A percentile compares a stretch with the other conserved stretches of the same genome.
Conservation (phyloP, 169 alveolate genomes). For the Plasmodium billcollinsi region DNA sequence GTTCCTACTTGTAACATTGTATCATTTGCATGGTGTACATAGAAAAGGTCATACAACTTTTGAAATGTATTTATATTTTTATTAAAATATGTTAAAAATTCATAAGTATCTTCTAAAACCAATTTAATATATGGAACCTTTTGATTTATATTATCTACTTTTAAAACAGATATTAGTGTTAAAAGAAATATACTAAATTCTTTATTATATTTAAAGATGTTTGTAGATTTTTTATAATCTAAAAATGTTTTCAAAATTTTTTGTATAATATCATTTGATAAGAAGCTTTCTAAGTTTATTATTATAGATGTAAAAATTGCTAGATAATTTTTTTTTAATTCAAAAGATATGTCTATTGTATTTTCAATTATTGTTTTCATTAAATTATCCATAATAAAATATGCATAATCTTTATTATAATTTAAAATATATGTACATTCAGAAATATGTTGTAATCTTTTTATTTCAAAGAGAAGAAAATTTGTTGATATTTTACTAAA, state of each 20-base stretch:
- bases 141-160: neutral
- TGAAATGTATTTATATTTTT: constrained; percentile 3
- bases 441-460: constrained; percentile 49
- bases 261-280: constrained; percentile 40
- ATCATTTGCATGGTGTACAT: neutral
- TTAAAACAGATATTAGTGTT: constrained; percentile 22
- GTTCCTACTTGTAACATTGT: too few species aligned
- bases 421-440: constrained; percentile 42
- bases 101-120: constrained; percentile 12
- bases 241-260: constrained; percentile 36
- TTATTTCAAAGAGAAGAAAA: constrained; percentile 32
- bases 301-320: constrained; percentile 55
- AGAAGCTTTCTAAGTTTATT: constrained; percentile 10
- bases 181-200: constrained; percentile 28
- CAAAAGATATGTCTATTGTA: neutral
- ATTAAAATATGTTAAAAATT: neutral
- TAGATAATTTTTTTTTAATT: constrained; percentile 51
- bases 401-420: constrained; percentile 63
- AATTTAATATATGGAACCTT: constrained; percentile 9
- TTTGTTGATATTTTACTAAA: constrained; percentile 9
- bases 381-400: constrained; percentile 43
- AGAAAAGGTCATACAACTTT: constrained; percentile 11
- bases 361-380: constrained; percentile 19
- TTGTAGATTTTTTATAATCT: constrained; percentile 13
- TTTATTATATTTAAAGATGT: constrained; percentile 24